Evolutionary conservation across 345 rosid species (phyloP), one percentile per base, ranked within the genome.

Genomic region (Eutrema japonicum): DNA sequence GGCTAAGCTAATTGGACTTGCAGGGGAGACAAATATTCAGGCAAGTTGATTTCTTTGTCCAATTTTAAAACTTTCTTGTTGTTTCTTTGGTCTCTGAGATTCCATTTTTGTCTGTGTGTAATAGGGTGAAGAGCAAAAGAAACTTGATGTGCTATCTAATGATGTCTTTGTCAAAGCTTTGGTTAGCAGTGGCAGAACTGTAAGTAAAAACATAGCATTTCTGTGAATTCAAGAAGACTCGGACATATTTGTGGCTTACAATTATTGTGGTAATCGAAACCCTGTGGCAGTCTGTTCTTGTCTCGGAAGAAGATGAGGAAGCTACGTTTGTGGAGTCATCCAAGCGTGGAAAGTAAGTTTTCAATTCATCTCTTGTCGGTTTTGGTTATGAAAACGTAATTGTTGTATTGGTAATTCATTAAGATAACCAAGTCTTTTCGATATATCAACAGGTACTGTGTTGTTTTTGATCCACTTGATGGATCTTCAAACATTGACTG

Each of bases 401-500:
- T 7, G 14, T 10, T 70, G 10, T 30, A 41, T 52, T 40, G 61
- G 48, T 68, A 22, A 41, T 41, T 32, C 53, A 38, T 71, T 16
- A 1, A 26, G 16, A 57, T 27, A 14, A 22, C 27, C 5, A 7
- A 43, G 40, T 55, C 5, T 42, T n/a, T 64, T 64, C 47, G 10
- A 16, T 46, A 13, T 29, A 12, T 8, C 13, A 48, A 71, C 83
- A 92, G 97, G 85, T 95, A 95, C 72, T 86, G 92, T 77, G 98
- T 92, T 82, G 94, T 84, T 74, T 95, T 95, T 61, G 99, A 95
- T 89, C 98, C 99, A 8, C 82, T 95, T 83, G 99, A 92, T 82
- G 99, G 99, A 36, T 95, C 97, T 45, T 95, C 99, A 46, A 95
- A 95, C 84, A 95, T 95, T 35, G 97, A 95, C 72, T 95, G 99